Evolutionary conservation across 2,329 filamentous ascomycete genomes (phyloP), one percentile per base, ranked within the genome.

Genomic region (Waltergamsia citrina): DNA sequence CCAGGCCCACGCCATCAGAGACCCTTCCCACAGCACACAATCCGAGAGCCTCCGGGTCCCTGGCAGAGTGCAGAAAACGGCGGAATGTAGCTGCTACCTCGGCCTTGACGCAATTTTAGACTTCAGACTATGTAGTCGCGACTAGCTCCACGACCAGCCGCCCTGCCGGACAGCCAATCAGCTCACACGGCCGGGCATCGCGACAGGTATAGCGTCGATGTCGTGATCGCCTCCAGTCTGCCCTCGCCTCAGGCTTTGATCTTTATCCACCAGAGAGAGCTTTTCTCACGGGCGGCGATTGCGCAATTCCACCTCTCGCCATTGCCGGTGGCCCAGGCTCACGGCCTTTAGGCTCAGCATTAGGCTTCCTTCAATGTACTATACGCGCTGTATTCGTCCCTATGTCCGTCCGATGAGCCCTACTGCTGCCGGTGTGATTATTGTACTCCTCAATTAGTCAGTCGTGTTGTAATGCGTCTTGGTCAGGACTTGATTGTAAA

Each of bases 171-270:
- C 7, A 38, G 32, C 58, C 59, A 65, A 62, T 63, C 52, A 60
- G 40, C 33, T 37, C 36, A 38, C 40, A 43, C 38, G 21, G 27
- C 29, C 16, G 41, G 48, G 45, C 52, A 58, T 63, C 59, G 60
- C 60, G 61, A 65, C 62, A 62, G 63, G 53, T 41, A 57, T 67
- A 65, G 63, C 62, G 62, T 58, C 55, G 63, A 67, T 67, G 64
- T 66, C 63, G 64, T 67, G 63, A 66, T 67, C 57, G 52, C 46
- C 57, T 51, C 50, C 49, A 51, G 48, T 52, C 49, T n/a, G n/a
- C 40, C 46, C 49, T 47, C 48, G 37, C 44, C 40, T 37, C 36
- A 16, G 20, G n/a, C n/a, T n/a, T n/a, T n/a, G n/a, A n/a, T n/a
- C n/a, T 30, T 33, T 21, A 26, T 28, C 26, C 17, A 22, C 18